Percentiles rank a stretch among this genome's conserved stretches.
Conservation (phyloP, 176 grass and related monocot genomes). For the Chloris gayana region DNA sequence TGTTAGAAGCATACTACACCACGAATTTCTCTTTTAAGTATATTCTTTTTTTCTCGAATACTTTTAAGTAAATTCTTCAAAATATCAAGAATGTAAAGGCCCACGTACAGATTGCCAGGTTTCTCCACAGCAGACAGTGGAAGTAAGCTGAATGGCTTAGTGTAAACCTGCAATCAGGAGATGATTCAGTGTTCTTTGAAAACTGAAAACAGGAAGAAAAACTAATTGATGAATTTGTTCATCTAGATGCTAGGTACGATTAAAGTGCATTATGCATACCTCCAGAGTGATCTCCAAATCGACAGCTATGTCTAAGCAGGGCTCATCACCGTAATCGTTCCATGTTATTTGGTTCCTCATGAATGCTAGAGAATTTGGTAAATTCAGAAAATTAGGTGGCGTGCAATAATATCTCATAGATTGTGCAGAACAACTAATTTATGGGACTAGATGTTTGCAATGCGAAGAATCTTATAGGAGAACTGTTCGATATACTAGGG, state of each 20-base stretch:
- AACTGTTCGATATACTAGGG: background rate
- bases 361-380: conserved; percentile 45
- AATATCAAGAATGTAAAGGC: conserved; percentile 9
- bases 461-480: background rate
- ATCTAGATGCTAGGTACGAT: background rate
- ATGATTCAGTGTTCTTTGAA: background rate
- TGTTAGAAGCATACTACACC: background rate
- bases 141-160: conserved; percentile 86
- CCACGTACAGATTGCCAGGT: conserved; percentile 81
- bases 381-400: background rate
- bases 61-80: background rate
- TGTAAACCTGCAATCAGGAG: conserved; percentile 63
- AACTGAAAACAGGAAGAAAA: background rate
- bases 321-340: conserved; percentile 48
- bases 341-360: conserved; percentile 91
- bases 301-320: conserved; percentile 74
- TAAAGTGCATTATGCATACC: conserved; percentile 30
- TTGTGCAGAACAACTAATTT: background rate
- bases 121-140: conserved; percentile 87
- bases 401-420: background rate
- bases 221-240: background rate
- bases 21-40: background rate
- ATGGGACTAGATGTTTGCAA: background rate
- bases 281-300: conserved; percentile 70
- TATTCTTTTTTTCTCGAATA: too few species aligned